Base-by-base conservation (phyloP, 78 protist genomes). In the Mantamonas sphyraenae region DNA sequence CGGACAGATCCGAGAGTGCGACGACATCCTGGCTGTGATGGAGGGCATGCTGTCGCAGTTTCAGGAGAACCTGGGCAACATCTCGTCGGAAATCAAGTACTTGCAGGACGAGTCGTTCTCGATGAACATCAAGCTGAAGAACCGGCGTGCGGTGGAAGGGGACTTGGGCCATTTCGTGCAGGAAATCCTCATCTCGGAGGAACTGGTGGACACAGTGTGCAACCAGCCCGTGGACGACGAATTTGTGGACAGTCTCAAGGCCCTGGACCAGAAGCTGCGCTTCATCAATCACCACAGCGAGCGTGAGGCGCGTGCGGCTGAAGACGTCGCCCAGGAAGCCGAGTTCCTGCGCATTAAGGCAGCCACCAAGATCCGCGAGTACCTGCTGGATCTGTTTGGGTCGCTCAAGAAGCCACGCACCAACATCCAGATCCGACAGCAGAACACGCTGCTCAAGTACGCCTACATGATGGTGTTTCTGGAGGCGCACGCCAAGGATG, bases 81-180 rank as follows among this genome's bases (percentile, higher is more conserved):
- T 80, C 58, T 34, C 64, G 20, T 8, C 63, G 10, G 81, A 80
- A 57, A 80, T 80, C 60, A 60, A 68, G 64, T 20, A 70, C 43
- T 71, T 80, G 64, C 85, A 80, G 57, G 85, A 74, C n/a, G 66
- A 67, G 60, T 57, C 76, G 28, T 19, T 80, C 53, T 7, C 56
- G 37, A 80, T 80, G 80, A 74, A 63, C 53, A 35, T 74, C 40
- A 33, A 59, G 57, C 63, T 80, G 55, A 69, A 70, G 43, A 80
- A 80, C 35, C 31, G 80, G 14, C 45, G 65, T 37, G 40, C 30
- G 24, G 63, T 51, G 10, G 64, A 74, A 37, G 5, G 10, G 8
- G 60, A 10, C 69, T 20, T 64, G 35, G 1, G n/a, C 16, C 28
- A 16, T 7, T 30, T 64, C 38, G 33, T 64, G 38, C n/a, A n/a